These are phyloP conservation scores for Cladophialophora psammophila DNA, from an alignment of 2,329 filamentous ascomycete genomes.

Conservation along the genomic window DNA sequence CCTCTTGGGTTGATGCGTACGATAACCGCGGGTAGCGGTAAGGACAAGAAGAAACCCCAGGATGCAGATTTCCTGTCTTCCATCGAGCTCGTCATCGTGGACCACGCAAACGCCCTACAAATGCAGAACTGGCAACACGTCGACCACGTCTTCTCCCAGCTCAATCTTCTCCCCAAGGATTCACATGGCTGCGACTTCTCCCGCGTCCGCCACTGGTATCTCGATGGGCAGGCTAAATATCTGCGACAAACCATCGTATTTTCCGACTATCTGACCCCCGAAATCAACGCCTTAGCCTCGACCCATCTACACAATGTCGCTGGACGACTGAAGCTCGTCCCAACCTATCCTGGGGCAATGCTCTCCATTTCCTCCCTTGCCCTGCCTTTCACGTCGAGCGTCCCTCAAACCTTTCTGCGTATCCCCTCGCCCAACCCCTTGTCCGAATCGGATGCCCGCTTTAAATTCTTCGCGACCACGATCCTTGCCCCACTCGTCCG, in stretches of 20 bases:
- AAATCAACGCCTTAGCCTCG: slow-evolving; percentile 81
- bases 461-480: slow-evolving; percentile 86
- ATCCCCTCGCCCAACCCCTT: slow-evolving; percentile 75
- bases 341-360: slow-evolving; percentile 74
- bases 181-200: slow-evolving; percentile 93
- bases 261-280: slow-evolving; percentile 84
- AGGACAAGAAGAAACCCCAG: slow-evolving; percentile 64
- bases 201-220: slow-evolving; percentile 87
- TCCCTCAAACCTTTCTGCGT: slow-evolving; percentile 88
- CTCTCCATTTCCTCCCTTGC: slow-evolving; percentile 66
- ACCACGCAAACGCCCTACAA: slow-evolving; percentile 89
- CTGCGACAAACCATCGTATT: slow-evolving; percentile 87
- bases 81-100: slow-evolving; percentile 86
- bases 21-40: slow-evolving; percentile 69
- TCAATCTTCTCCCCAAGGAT: slow-evolving; percentile 89
- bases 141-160: slow-evolving; percentile 86
- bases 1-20: slow-evolving; percentile 89
- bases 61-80: slow-evolving; percentile 91
- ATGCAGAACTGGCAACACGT: slow-evolving; percentile 99
- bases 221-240: slow-evolving; percentile 82
- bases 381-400: slow-evolving; percentile 51
- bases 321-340: slow-evolving; percentile 77
- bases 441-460: slow-evolving; percentile 83
- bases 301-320: slow-evolving; percentile 79
- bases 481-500: slow-evolving; percentile 78